Evolutionary conservation across 2,329 filamentous ascomycete genomes (phyloP), one percentile per base, ranked within the genome.

Genomic region (Botrytis fragariae): DNA sequence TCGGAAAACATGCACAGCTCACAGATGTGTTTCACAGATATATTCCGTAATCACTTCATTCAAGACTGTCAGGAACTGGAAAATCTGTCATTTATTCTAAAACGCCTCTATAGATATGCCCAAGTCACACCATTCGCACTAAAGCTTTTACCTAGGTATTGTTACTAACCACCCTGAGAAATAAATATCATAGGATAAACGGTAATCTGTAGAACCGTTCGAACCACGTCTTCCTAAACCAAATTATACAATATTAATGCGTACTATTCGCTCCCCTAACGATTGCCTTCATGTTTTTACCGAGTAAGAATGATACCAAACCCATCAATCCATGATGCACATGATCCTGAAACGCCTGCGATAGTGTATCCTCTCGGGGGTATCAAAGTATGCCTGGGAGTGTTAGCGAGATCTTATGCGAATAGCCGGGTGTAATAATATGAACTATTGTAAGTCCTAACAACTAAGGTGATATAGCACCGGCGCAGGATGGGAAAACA

Each of bases 331-430:
- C 93, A 97, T 67, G 88, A 81, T 54, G 87, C 94, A 79, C 90
- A 93, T 69, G 92, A 93, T 73, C 96, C 96, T 18, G 93, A 92
- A 76, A 98, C 87, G 74, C 96, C 96, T 75, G 93, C 95, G 80
- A 98, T 91, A 77, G 87, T 93, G 83, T 96, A 98, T 67, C 95
- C 95, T 77, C 92, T 87, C 18, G 96, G 96, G 69, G 95, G 94
- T 77, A 98, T 93, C 74, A 99, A 86, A 48, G 91, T 96, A 82
- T 95, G 92, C 76, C 95, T 98, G 78, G 32, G 25, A 48, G 42
- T 59, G 37, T 72, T 39, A 72, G 70, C 48, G 32, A 69, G 39
- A 32, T 32, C 20, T 20, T 16, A 44, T 48, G 25, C 14, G 18
- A 37, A 39, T 59, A 32, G 10, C 18, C 65, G 42, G 18, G 42